Evolutionary conservation across 495 filamentous ascomycete species (phyloP), one percentile per base, ranked within the genome.

Genomic region (Penicillium odoratum): DNA sequence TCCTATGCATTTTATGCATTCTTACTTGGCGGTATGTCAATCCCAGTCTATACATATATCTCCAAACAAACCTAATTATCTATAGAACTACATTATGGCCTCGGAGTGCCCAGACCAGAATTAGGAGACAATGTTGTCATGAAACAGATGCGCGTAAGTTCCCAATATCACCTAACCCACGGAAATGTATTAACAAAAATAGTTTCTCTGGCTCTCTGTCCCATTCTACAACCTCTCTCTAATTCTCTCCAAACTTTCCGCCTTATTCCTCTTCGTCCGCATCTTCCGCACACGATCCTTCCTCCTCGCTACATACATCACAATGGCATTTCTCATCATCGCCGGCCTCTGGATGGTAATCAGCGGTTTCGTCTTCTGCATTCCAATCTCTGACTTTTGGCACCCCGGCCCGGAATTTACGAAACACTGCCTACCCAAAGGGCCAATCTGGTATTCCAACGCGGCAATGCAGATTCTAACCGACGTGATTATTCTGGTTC

Each of bases 401-500:
- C 38, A 56, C 53, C 5, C 29, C 0, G 6, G 21, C 2, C 29
- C 2, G 49, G 54, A 18, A 34, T 21, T 5, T 36, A 44, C 0
- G 21, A 31, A 55, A n/a, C 61, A 62, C 18, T 81, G 79, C 55
- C 55, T 81, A 4, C 58, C 74, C 3, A 36, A 62, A 21, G 60
- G 47, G 3, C 65, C 72, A 11, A 60, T 79, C 0, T 76, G 82
- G 68, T 72, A 72, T 30, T 57, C 70, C 31, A 79, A 80, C 40
- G 70, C 76, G 1, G 68, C 60, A 0, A 66, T 83, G 21, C 81
- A 85, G 59, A 76, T 81, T 7, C 5, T 69, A 0, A 74, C 71
- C 3, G 80, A 84, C 57, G 10, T 83, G 31, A 51, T 75, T 4
- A 78, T 83, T 29, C 61, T 84, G 42, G 48, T 77, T 29, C 56